phyloP scores from a whole-genome alignment of 1,284 basidiomycete genomes.

The Athelia sp. region DNA sequence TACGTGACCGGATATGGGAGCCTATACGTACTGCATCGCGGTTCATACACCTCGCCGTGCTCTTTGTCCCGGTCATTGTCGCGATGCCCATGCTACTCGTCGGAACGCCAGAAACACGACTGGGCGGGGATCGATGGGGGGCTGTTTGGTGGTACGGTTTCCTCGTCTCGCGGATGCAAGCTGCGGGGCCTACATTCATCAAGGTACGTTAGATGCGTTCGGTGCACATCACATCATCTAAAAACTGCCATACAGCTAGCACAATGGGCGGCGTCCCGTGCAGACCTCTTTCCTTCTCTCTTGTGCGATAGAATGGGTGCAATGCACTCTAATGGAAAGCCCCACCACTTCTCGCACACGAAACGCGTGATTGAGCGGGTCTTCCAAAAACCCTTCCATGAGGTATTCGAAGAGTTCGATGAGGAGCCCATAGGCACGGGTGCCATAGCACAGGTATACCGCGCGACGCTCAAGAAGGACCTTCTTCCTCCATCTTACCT shows the following conservation, averaged over 20 bases:
- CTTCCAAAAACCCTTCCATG: constrained; percentile 78
- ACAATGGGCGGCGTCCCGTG: constrained; percentile 97
- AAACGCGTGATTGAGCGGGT: constrained; percentile 80
- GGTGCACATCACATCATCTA: constrained; percentile 9
- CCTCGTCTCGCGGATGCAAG: constrained; percentile 87
- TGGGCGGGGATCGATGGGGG: constrained; percentile 75
- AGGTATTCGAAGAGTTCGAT: constrained; percentile 92
- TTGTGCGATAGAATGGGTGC: constrained; percentile 85
- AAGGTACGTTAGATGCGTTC: constrained; percentile 54
- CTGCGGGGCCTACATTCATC: constrained; percentile 95
- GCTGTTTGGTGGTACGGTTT: constrained; percentile 95
- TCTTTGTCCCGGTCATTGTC: constrained; percentile 89
- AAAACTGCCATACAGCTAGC: constrained; percentile 67
- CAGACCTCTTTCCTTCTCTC: constrained; percentile 91
- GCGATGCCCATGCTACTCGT: constrained; percentile 83
- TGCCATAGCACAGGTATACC: constrained; percentile 95
- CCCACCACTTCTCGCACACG: constrained; percentile 83
- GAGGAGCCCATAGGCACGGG: constrained; percentile 91
- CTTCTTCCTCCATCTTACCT: constrained; percentile 81
- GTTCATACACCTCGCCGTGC: constrained; percentile 78
- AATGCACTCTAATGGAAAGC: constrained; percentile 85
- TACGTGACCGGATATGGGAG: constrained; percentile 69
- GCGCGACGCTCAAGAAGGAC: constrained; percentile 78
- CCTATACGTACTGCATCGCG: constrained; percentile 81
- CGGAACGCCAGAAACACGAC: constrained; percentile 51